These are phyloP conservation scores for Candida ponderosae DNA, from an alignment of 805 yeast species.

Conservation along the genomic window DNA sequence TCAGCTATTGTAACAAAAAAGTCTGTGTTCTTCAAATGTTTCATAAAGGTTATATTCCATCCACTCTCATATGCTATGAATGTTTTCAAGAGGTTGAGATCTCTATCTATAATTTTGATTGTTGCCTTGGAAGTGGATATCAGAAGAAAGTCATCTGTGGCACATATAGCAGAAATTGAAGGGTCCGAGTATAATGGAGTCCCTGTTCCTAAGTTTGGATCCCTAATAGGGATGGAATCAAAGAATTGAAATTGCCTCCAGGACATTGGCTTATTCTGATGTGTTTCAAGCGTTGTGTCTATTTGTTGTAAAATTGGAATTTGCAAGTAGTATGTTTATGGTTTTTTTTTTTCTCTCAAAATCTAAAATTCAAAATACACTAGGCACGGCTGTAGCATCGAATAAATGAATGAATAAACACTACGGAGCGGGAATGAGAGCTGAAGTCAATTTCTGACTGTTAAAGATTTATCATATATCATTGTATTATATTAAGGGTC, in stretches of 20 bases:
- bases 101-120: conserved; percentile 48
- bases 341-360: too few species aligned
- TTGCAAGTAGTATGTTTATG: too few species aligned
- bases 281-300: too few species aligned
- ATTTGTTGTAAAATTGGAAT: too few species aligned
- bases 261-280: conserved; percentile 12
- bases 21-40: conserved; percentile 38
- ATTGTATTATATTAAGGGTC: too few species aligned
- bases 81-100: conserved; percentile 36
- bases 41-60: conserved; percentile 53
- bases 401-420: too few species aligned
- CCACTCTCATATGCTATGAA: conserved; percentile 63
- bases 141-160: conserved; percentile 48
- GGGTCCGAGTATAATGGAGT: conserved; percentile 76
- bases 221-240: conserved; percentile 75
- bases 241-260: conserved; percentile 88
- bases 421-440: too few species aligned
- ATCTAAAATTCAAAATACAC: too few species aligned
- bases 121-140: conserved; percentile 47
- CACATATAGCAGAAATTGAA: conserved; percentile 52
- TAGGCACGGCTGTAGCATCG: too few species aligned
- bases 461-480: too few species aligned
- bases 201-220: conserved; percentile 61
- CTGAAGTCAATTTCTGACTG: too few species aligned
- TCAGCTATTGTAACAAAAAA: conserved; percentile 70